Evolutionary conservation across 2,329 filamentous ascomycete species (phyloP), one percentile per base, ranked within the genome.

Genomic region (Apiospora arundinis): DNA sequence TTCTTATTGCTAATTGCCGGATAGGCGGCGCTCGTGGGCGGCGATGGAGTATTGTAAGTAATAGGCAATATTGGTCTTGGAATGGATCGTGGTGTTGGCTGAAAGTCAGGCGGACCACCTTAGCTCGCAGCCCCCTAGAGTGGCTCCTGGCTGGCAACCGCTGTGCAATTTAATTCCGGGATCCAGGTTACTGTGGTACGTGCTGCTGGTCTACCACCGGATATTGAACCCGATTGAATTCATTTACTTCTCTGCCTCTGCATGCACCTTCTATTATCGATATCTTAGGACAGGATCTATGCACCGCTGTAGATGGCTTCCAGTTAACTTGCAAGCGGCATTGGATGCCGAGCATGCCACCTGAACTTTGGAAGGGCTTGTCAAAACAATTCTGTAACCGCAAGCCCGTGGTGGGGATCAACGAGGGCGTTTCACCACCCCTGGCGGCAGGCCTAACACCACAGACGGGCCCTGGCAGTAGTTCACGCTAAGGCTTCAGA

Each of bases 391-490:
- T 14, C 18, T 63, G 56, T 63, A 63, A 63, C 32, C n/a, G 42
- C 42, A 16, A 18, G 42, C 32, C 32, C 32, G 6, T 18, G 32
- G 32, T n/a, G 56, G 32, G 32, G 56, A n/a, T 63, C 56, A 40
- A 12, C 56, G n/a, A 40, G 18, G 56, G 32, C 21, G 56, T 63
- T 63, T 63, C 56, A 63, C 52, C 8, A 40, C 40, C 56, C 32
- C 52, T n/a, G 52, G 52, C 16, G 11, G 52, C n/a, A n/a, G n/a
- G n/a, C n/a, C n/a, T n/a, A n/a, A n/a, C n/a, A 18, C 52, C 28
- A 63, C 52, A 63, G 28, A 9, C 32, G 56, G 56, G 56, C 56
- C 56, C 56, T 63, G 56, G 32, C 56, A 63, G 56, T 23, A 63
- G 56, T 63, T 63, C 56, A 21, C 21, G 56, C 56, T 63, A 40